Evolutionary conservation across 1,139 yeast genomes (phyloP), one percentile per base, ranked within the genome.

Genomic region (Kodamaea alishanica): DNA sequence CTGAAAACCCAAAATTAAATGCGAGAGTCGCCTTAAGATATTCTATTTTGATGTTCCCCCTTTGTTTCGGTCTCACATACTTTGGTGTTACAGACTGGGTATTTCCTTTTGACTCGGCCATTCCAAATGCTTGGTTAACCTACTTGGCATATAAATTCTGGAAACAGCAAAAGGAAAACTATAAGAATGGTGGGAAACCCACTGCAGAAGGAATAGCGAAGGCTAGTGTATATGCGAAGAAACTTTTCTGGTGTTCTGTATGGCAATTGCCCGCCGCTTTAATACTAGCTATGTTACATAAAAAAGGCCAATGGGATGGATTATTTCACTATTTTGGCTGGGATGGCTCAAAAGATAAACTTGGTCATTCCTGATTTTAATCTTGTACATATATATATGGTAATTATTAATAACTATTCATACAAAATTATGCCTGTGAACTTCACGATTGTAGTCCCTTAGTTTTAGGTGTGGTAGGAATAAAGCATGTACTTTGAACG

Each of bases 291-390:
- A 89, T 94, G 89, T 61, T 90, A 38, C 98, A 94, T 62, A 94
- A 92, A 62, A 84, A 82, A 57, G 97, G 96, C 2, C 90, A 90
- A 60, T 90, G 97, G 97, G 95, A 88, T 56, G 77, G 92, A 67
- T 55, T 85, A 33, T 58, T 63, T 39, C 45, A 45, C 9, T 65
- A 63, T 40, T 36, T 66, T 34, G 67, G 67, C 8, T 32, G 54
- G 27, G 39, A 41, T 15, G 20, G 4, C 26, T n/a, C 28, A 12
- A 25, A 24, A 8, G 33, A 29, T 6, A 34, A 9, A 15, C 5
- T 12, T 10, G 27, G 23, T 20, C 15, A 23, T 8, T 10, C 24
- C 26, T 9, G 23, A 25, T 31, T 25, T 10, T 11, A 30, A 23
- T 24, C 35, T 32, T 32, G 35, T 32, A 32, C 28, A 32, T 32